Evolutionary conservation across 2,329 filamentous ascomycete genomes (phyloP).

Genomic region (Erysiphe neolycopersici): DNA sequence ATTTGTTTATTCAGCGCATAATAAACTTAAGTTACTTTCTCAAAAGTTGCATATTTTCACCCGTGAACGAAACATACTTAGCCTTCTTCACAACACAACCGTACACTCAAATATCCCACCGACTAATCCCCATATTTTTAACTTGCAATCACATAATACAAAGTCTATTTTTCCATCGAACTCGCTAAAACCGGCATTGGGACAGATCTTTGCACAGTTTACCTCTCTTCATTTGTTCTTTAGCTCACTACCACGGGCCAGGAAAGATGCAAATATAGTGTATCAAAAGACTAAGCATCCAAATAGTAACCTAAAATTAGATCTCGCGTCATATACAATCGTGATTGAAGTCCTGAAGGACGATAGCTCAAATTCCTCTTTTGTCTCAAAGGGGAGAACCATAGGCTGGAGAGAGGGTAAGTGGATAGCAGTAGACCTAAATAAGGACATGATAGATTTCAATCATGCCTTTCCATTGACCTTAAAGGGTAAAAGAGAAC

Average conservation of each 20-base stretch:
- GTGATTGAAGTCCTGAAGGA: slow-evolving; percentile 12
- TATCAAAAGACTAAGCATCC: slow-evolving; percentile 4
- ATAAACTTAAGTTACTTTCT: slow-evolving; percentile 21
- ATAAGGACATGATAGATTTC: slow-evolving; percentile 15
- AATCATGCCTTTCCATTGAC: slow-evolving; percentile 15
- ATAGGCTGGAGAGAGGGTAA: slow-evolving; percentile 22
- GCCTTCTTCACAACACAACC: slow-evolving; percentile 28
- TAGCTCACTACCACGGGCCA: slow-evolving; percentile 18
- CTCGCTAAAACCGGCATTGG: slow-evolving; percentile 14
- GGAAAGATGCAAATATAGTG: slow-evolving; percentile 16
- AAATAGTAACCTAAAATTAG: neutral
- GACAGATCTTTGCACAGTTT: slow-evolving; percentile 26
- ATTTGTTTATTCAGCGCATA: slow-evolving; percentile 17
- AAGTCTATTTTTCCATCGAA: slow-evolving; percentile 7
- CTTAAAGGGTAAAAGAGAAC: too few relatives aligned
- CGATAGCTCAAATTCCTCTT: slow-evolving; percentile 5
- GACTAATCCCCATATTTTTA: neutral
- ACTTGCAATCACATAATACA: too few relatives aligned
- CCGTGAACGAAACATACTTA: slow-evolving; percentile 19
- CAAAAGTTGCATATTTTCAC: slow-evolving; percentile 21
- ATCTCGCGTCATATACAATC: neutral
- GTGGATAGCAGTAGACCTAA: slow-evolving; percentile 23
- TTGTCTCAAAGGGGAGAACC: slow-evolving; percentile 1
- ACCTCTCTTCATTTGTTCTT: slow-evolving; percentile 27
- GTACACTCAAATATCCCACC: slow-evolving; percentile 17